Evolutionary conservation across 2,329 filamentous ascomycete species (phyloP).

Genomic region (Annulohypoxylon truncatum): DNA sequence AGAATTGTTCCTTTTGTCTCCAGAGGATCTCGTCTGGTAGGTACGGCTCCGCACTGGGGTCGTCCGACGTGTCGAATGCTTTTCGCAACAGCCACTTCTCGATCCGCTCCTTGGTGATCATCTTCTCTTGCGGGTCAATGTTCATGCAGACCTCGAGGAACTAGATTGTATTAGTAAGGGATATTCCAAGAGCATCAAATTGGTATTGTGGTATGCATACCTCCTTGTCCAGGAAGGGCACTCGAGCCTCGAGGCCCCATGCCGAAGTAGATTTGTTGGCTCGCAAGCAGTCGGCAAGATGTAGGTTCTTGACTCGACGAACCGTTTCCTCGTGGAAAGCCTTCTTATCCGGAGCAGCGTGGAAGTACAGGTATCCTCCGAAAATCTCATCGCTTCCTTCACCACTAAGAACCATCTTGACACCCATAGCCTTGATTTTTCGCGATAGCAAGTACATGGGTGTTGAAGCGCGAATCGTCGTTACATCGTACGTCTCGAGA

Average conservation of each 20-base stretch:
- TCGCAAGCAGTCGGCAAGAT: conserved; percentile 93
- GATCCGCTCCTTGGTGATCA: conserved; percentile 89
- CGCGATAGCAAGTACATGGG: conserved; percentile 98
- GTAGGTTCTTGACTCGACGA: conserved; percentile 93
- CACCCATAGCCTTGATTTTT: conserved; percentile 99
- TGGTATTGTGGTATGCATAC: conserved; percentile 54
- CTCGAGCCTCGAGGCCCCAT: conserved; percentile 97
- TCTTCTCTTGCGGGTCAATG: conserved; percentile 93
- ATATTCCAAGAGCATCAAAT: not conserved
- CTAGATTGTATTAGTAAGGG: conserved; percentile 54
- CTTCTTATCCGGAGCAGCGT: conserved; percentile 88
- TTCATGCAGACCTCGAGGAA: conserved; percentile 95
- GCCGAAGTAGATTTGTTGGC: conserved; percentile 99
- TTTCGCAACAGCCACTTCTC: conserved; percentile 99
- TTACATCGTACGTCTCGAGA: conserved; percentile 97
- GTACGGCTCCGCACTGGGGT: conserved; percentile 84
- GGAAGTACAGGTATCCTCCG: conserved; percentile 98
- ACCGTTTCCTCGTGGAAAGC: conserved; percentile 98
- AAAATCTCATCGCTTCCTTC: conserved; percentile 99
- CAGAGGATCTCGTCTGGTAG: conserved; percentile 96
- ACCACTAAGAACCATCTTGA: conserved; percentile 99
- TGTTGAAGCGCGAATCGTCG: conserved; percentile 96
- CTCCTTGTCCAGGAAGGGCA: conserved; percentile 97
- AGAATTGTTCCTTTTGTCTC: conserved; percentile 99
- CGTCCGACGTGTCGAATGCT: conserved; percentile 92